Base-by-base conservation (phyloP, 2,329 filamentous ascomycete genomes). In the Alternaria rosae region DNA sequence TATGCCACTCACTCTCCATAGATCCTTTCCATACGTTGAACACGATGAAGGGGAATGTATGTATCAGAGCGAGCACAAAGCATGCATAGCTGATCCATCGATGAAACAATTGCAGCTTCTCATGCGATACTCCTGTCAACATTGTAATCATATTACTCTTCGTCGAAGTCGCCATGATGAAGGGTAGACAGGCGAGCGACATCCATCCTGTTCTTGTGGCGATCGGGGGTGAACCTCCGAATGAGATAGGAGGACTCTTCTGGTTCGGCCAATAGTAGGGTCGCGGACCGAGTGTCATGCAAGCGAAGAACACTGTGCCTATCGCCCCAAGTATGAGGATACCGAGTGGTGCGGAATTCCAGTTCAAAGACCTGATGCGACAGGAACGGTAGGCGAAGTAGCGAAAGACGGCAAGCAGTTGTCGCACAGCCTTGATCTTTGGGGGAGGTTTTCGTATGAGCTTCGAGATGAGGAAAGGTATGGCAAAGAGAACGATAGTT, bases 11-110 rank as follows among this genome's bases (percentile, higher is more conserved):
- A 35, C 68, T 71, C 9, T 79, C 77, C 80, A 88, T 84, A 44
- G 85, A 82, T 5, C 83, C 83, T 42, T 80, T 81, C 60, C 76
- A 72, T 21, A 83, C 79, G 64, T 87, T 80, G 64, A 81, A 85
- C 1, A 88, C 77, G 58, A 89, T 84, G 67, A 87, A 89, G 0
- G 87, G 87, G 52, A 88, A 88, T 0, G 86, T 88, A 68, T 89
- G 87, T 6, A 88, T 66, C 5, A 89, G 75, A 0, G 85, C 85
- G 1, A 88, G 78, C 17, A 84, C 77, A 59, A 88, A 87, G 79
- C 88, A 86, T 30, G 84, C 85, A 42, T 75, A 76, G 10, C 67
- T 56, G 7, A 62, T 70, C 70, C 71, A 77, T 23, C 71, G 64
- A 38, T 77, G 74, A 41, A 75, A 70, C 2, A 76, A 65, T 58